These are phyloP conservation scores for Tripterygium wilfordii DNA, from an alignment of 177 flowering plant species.

Conservation along the genomic window DNA sequence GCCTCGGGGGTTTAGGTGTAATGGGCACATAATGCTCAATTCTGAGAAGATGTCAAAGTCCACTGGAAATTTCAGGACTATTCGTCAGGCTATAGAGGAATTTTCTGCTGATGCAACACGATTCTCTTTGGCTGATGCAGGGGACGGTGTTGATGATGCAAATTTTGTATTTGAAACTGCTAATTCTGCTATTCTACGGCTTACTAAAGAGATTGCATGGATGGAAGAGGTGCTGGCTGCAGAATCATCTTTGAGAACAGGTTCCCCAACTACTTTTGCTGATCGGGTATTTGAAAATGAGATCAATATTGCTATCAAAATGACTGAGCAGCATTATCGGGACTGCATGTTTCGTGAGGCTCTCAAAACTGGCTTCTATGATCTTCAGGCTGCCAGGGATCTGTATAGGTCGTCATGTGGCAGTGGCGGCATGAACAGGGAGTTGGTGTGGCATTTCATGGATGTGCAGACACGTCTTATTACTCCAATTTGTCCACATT, in stretches of 20 bases:
- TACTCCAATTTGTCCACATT: slow-evolving; percentile 90
- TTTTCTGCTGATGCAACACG: slow-evolving; percentile 94
- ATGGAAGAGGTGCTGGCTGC: slow-evolving; percentile 79
- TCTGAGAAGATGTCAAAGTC: slow-evolving; percentile 95
- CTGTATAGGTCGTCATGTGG: slow-evolving; percentile 89
- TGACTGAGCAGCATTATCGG: slow-evolving; percentile 55
- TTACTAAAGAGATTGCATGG: slow-evolving; percentile 90
- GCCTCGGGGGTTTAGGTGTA: slow-evolving; percentile 88
- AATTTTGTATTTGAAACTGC: slow-evolving; percentile 92
- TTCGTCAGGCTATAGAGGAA: slow-evolving; percentile 81
- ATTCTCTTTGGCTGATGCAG: slow-evolving; percentile 92
- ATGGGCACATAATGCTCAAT: slow-evolving; percentile 93
- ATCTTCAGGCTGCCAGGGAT: slow-evolving; percentile 90
- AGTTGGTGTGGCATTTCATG: slow-evolving; percentile 68
- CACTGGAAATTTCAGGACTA: slow-evolving; percentile 82
- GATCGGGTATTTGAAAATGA: slow-evolving; percentile 88
- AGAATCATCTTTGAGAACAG: slow-evolving; percentile 53
- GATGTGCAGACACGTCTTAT: slow-evolving; percentile 89
- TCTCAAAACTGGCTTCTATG: slow-evolving; percentile 88
- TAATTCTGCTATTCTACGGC: slow-evolving; percentile 80
- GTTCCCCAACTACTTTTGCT: slow-evolving; percentile 65
- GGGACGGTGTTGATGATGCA: slow-evolving; percentile 97
- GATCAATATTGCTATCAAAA: slow-evolving; percentile 66
- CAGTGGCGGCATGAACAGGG: slow-evolving; percentile 67
- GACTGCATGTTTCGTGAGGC: slow-evolving; percentile 86